Conservation (phyloP, 768 basidiomycete genomes). For the Trametes cubensis region DNA sequence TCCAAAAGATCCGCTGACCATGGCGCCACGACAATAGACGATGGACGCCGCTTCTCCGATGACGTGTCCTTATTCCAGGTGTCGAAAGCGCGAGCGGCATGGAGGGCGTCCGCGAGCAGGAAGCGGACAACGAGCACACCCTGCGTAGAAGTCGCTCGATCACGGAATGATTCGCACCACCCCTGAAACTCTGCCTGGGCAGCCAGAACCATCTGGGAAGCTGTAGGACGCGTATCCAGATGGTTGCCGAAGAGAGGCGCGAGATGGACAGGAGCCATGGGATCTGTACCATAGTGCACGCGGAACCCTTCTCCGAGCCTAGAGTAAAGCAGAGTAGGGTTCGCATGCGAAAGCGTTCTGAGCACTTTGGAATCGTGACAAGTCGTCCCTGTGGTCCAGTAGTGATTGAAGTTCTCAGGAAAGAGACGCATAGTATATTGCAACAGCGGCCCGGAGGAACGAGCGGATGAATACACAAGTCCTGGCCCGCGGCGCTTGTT, state of each 20-base stretch:
- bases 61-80: conserved; percentile 39
- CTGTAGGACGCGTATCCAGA: not conserved
- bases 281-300: conserved; percentile 50
- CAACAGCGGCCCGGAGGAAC: conserved; percentile 45
- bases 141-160: not conserved
- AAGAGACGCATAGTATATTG: not conserved
- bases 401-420: conserved; percentile 30
- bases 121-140: conserved; percentile 35
- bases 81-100: conserved; percentile 42
- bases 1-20: conserved; percentile 40
- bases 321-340: conserved; percentile 51
- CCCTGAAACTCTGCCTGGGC: conserved; percentile 9
- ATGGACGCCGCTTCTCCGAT: too few relatives aligned
- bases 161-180: conserved; percentile 13
- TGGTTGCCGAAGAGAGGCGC: conserved; percentile 30
- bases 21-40: conserved; percentile 32
- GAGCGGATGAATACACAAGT: conserved; percentile 14
- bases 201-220: not conserved
- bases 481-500: not conserved
- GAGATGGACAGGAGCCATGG: conserved; percentile 47
- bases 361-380: conserved; percentile 23
- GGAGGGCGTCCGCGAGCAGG: conserved; percentile 9
- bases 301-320: conserved; percentile 40
- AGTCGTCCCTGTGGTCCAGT: conserved; percentile 48
- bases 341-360: conserved; percentile 36